These are phyloP conservation scores for Aspergillus pseudoglaucus DNA, from an alignment of 2,329 filamentous ascomycete genomes.

Conservation along the genomic window DNA sequence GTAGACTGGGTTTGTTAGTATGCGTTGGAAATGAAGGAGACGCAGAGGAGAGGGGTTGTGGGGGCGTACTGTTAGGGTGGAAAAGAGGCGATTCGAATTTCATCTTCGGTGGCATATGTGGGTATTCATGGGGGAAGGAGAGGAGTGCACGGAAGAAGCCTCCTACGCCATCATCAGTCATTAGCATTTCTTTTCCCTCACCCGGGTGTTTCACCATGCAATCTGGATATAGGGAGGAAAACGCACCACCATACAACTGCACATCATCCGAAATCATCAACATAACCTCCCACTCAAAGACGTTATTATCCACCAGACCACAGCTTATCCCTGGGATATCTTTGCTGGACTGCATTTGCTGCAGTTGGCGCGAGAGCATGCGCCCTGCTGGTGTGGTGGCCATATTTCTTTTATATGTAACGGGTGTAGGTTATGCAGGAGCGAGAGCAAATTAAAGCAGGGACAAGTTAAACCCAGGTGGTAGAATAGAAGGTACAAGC, in stretches of 20 bases:
- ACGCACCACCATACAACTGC: constrained; percentile 79
- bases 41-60: neutral
- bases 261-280: constrained; percentile 95
- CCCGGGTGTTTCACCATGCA: too few species aligned
- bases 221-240: constrained; percentile 20
- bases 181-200: too few species aligned
- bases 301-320: constrained; percentile 75
- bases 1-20: constrained; percentile 54
- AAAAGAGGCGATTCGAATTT: constrained; percentile 82
- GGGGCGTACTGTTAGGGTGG: constrained; percentile 71
- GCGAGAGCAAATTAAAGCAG: too few species aligned
- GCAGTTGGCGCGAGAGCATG: constrained; percentile 77
- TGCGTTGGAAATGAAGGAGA: too few species aligned
- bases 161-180: too few species aligned
- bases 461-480: too few species aligned
- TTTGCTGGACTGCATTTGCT: constrained; percentile 86
- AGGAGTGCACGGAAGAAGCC: constrained; percentile 86
- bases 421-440: neutral
- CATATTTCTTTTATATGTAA: too few species aligned
- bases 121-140: constrained; percentile 78
- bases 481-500: neutral
- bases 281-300: constrained; percentile 99
- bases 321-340: constrained; percentile 93
- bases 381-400: constrained; percentile 43
- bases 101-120: constrained; percentile 79